Conservation (phyloP, 768 basidiomycete genomes). For the Kwoniella sp. region DNA sequence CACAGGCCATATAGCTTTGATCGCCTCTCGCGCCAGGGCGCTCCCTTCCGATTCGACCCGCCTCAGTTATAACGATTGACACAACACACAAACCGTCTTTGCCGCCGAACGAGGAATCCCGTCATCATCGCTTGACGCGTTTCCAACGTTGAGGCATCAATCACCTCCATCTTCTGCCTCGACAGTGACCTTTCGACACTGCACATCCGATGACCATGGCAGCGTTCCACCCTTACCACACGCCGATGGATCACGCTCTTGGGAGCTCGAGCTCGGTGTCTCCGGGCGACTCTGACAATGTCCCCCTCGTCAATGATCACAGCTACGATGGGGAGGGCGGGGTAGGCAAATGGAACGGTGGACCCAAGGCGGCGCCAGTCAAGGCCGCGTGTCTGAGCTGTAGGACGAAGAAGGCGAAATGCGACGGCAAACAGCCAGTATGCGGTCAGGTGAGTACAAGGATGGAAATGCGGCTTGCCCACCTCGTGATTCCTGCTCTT, state of each 20-base stretch:
- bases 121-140: no score
- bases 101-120: no score
- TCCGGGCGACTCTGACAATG: background rate
- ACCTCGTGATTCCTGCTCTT: background rate
- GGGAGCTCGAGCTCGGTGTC: conserved; percentile 3
- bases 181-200: no score
- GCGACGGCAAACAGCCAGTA: conserved; percentile 45
- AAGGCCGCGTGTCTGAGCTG: conserved; percentile 48
- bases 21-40: no score
- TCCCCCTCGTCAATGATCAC: background rate
- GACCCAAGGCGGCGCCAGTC: conserved; percentile 32
- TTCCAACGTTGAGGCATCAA: no score
- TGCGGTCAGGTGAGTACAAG: conserved; percentile 40
- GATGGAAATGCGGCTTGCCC: no score
- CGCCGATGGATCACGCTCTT: background rate
- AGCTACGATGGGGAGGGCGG: background rate
- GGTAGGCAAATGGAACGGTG: conserved; percentile 12
- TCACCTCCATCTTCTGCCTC: no score
- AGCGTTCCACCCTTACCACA: conserved; percentile 7
- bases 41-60: no score
- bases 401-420: conserved; percentile 46
- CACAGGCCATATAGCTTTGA: no score
- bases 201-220: conserved; percentile 11
- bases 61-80: no score
- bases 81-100: no score